These are phyloP conservation scores for Massariosphaeria phaeospora DNA, from an alignment of 495 filamentous ascomycete species.

Conservation along the genomic window DNA sequence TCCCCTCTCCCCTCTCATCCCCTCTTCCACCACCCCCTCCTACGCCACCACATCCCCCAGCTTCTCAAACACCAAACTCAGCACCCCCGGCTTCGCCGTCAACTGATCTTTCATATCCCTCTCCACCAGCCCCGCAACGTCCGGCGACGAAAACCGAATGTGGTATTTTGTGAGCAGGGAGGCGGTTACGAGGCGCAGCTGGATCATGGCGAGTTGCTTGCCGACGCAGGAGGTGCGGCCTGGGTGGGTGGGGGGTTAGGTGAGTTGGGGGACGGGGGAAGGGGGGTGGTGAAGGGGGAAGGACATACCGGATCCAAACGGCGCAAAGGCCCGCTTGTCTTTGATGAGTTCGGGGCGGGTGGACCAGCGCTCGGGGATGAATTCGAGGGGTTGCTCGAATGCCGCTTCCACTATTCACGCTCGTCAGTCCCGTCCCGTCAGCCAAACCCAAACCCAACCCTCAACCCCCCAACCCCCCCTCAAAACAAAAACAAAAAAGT, in stretches of 20 bases:
- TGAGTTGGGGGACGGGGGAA: not conserved
- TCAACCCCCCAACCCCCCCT: too few relatives aligned
- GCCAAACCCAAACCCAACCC: not conserved
- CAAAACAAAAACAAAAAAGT: not conserved
- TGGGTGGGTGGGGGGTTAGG: not conserved
- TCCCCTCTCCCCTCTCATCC: too few relatives aligned
- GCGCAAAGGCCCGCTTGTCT: constrained; percentile 18
- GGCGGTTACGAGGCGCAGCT: constrained; percentile 8
- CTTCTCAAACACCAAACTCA: constrained; percentile 2
- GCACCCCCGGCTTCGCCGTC: not conserved
- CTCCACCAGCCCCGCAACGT: not conserved
- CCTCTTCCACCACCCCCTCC: too few relatives aligned
- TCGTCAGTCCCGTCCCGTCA: too few relatives aligned
- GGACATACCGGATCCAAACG: constrained; percentile 6
- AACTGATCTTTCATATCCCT: constrained; percentile 18
- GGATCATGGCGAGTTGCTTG: constrained; percentile 1
- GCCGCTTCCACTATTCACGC: not conserved
- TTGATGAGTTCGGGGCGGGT: constrained; percentile 17
- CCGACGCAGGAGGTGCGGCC: constrained; percentile 9
- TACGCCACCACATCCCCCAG: too few relatives aligned
- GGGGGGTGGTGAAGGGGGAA: not conserved
- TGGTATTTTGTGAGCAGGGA: not conserved
- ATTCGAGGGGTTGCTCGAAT: not conserved
- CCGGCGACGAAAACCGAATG: not conserved
- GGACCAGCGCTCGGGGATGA: constrained; percentile 27